These are phyloP conservation scores for Irpex sp. DNA, from an alignment of 1,284 basidiomycete species.

Conservation along the genomic window DNA sequence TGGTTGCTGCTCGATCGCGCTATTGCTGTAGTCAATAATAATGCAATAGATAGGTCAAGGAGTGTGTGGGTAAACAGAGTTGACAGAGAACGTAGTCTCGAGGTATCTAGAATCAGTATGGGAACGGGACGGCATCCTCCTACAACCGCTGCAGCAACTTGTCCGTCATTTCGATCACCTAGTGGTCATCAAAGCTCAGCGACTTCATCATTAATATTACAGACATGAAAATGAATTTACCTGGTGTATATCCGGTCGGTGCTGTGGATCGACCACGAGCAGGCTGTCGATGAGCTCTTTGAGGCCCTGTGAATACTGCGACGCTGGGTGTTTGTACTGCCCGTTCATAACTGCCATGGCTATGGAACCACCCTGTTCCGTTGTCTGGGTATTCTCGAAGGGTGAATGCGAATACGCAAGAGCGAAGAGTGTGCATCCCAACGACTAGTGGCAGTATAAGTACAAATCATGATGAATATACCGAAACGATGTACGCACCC, in stretches of 20 bases:
- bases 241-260: slow-evolving; percentile 82
- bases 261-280: slow-evolving; percentile 76
- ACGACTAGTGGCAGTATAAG: slow-evolving; percentile 51
- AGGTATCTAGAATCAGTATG: background rate
- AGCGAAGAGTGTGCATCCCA: slow-evolving; percentile 90
- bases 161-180: slow-evolving; percentile 75
- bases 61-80: background rate
- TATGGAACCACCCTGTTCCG: slow-evolving; percentile 86
- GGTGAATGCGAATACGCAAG: slow-evolving; percentile 91
- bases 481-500: slow-evolving; percentile 51
- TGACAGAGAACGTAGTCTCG: background rate
- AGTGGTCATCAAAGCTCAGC: slow-evolving; percentile 11
- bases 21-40: slow-evolving; percentile 1
- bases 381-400: slow-evolving; percentile 86
- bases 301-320: slow-evolving; percentile 78
- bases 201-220: background rate
- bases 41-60: background rate
- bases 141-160: slow-evolving; percentile 55
- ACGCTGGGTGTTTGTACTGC: slow-evolving; percentile 82
- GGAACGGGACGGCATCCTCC: slow-evolving; percentile 23
- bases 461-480: background rate
- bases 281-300: slow-evolving; percentile 80
- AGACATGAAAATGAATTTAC: slow-evolving; percentile 35
- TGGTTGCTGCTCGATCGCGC: background rate
- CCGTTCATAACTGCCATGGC: slow-evolving; percentile 94